Evolutionary conservation across 208 protist species (phyloP).

Genomic region (Acanthamoeba culbertsoni): DNA sequence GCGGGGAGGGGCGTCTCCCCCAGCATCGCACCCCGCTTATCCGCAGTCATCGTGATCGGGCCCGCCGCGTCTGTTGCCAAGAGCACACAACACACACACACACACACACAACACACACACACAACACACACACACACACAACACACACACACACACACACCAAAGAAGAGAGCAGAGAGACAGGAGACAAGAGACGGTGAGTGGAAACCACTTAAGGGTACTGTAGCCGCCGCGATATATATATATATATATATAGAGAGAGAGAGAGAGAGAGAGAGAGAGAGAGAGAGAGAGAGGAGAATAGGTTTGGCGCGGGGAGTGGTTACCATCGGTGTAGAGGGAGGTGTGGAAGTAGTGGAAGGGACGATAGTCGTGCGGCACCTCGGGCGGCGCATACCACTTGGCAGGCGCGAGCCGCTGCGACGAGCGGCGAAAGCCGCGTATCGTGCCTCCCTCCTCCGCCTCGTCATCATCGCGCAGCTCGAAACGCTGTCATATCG

Average conservation of each 20-base stretch:
- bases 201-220: no score
- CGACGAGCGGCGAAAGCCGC: not conserved
- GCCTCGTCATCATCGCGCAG: not conserved
- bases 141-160: not conserved
- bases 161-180: not conserved
- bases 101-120: not conserved
- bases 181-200: not conserved
- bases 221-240: no score
- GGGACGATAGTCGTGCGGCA: not conserved
- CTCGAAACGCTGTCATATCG: not conserved
- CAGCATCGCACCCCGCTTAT: not conserved
- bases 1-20: not conserved
- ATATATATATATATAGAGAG: no score
- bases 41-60: not conserved
- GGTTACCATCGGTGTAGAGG: slow-evolving; percentile 29
- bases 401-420: not conserved
- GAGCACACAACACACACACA: not conserved
- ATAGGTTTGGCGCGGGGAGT: not conserved
- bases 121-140: not conserved
- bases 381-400: not conserved
- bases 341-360: slow-evolving; percentile 35
- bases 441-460: not conserved
- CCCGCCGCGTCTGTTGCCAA: not conserved
- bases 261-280: not conserved
- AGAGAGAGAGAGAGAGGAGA: not conserved